Base-by-base conservation (phyloP, 805 yeast species). In the Tetrapisispora taiwanensis region DNA sequence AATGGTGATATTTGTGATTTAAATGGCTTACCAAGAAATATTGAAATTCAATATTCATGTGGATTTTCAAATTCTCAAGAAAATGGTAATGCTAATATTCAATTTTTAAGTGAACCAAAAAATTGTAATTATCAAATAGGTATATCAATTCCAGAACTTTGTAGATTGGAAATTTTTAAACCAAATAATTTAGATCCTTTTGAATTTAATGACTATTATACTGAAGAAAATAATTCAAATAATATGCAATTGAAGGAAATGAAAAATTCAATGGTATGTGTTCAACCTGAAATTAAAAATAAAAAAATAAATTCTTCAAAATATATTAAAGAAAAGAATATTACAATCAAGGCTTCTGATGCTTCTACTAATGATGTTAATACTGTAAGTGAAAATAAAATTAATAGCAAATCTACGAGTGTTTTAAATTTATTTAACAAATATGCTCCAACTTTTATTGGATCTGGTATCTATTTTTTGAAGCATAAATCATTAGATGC, bases 1-100 rank as follows among this genome's bases (percentile, higher is more conserved):
- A 45, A 64, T 59, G 92, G 90, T 7, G 73, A 73, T 17, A 43
- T 65, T 4, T 83, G 92, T 61, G 84, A 78, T 52, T 56, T 78
- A 39, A 79, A 84, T 0, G 69, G 69, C 2, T 56, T 62, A 22
- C 74, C 74, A 2, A 69, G 90, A 42, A 55, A 66, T 3, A 65
- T 75, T 3, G 83, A 79, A 46, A 63, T 83, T 5, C 72, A 71
- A 40, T 81, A 75, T 55, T 64, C 68, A 34, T 83, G 90, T 59
- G 69, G 70, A 3, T 27, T 30, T 14, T 30, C 35, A n/a, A 15
- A 26, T 18, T 37, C 40, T 6, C 22, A 37, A 18, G 26, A 37
- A 27, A 35, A 20, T 22, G 26, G 30, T n/a, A 28, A 28, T 20
- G 48, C 55, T 13, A 45, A 53, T 2, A 59, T 65, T 17, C 46